Conservation (phyloP, 1,284 basidiomycete genomes). For the Boletellus sp. region DNA sequence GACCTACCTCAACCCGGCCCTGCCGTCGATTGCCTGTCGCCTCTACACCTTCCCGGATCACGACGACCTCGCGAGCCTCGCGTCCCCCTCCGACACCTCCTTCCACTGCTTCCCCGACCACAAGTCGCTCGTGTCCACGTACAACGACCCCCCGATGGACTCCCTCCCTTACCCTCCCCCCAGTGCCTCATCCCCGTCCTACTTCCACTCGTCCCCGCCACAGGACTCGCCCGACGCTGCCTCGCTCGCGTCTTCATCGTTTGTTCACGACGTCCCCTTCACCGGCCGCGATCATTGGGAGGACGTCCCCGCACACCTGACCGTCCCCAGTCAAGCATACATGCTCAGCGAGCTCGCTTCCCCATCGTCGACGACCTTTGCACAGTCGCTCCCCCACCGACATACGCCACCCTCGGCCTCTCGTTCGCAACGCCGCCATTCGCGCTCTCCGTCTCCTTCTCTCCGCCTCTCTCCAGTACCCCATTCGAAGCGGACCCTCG, state of each 20-base stretch:
- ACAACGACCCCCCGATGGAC: conserved; percentile 28
- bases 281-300: conserved; percentile 23
- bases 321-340: conserved; percentile 10
- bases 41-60: conserved; percentile 21
- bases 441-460: conserved; percentile 26
- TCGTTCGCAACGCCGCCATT: conserved; percentile 17
- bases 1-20: conserved; percentile 10
- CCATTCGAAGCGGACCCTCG: conserved; percentile 20
- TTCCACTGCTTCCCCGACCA: not conserved
- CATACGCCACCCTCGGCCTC: conserved; percentile 15
- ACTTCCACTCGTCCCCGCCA: conserved; percentile 14
- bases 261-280: conserved; percentile 10
- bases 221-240: conserved; percentile 16
- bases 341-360: conserved; percentile 15
- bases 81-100: not conserved
- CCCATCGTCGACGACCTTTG: conserved; percentile 5
- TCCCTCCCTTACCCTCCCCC: conserved; percentile 29
- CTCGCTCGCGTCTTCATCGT: conserved; percentile 12
- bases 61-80: conserved; percentile 8
- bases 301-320: conserved; percentile 4
- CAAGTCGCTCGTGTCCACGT: conserved; percentile 3
- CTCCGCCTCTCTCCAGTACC: conserved; percentile 21
- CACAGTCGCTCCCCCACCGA: conserved; percentile 11
- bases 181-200: conserved; percentile 18
- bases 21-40: conserved; percentile 6